Evolutionary conservation across 805 yeast species (phyloP), one percentile per base, ranked within the genome.

Genomic region (Yueomyces sinensis): DNA sequence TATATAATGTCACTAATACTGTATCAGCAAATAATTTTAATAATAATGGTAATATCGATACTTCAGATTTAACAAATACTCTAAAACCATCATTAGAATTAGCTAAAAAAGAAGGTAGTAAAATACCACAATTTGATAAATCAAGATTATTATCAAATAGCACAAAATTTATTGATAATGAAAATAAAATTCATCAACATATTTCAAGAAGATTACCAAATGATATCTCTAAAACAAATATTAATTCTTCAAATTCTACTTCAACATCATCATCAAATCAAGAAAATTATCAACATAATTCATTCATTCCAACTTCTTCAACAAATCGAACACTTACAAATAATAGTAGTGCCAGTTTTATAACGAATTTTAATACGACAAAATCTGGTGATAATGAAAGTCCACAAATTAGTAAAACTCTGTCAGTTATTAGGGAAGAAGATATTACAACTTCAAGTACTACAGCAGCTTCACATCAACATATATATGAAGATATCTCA

Each of bases 1-100:
- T 57, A 32, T 49, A 49, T 27, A 57, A 57, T 37, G 62, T 57
- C 11, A 57, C 62, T 15, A 53, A 56, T 34, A 55, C 59, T 9
- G 44, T 49, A 22, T 31, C 46, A 22, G 38, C 48, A 4, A 49
- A 49, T 24, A 54, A 51, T 15, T 46, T 40, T 32, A 39, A 36
- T 27, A 15, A 37, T 15, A 44, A 46, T 20, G 19, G 17, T 13
- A 23, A 15, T 17, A 17, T 13, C 5, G 20, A 31, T 31, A 16
- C 11, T 13, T 19, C 28, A 5, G n/a, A 25, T 25, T 6, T 25
- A 7, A 25, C n/a, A 25, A 25, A 25, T n/a, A 43, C 35, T 29
- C 27, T 46, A 29, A 50, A 50, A 37, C 31, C 45, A 18, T 36
- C 44, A 3, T 31, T 47, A 28, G 31, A 32, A 9, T 32, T 33